phyloP scores from a whole-genome alignment of 495 filamentous ascomycete species.

The Tuber brumale region DNA sequence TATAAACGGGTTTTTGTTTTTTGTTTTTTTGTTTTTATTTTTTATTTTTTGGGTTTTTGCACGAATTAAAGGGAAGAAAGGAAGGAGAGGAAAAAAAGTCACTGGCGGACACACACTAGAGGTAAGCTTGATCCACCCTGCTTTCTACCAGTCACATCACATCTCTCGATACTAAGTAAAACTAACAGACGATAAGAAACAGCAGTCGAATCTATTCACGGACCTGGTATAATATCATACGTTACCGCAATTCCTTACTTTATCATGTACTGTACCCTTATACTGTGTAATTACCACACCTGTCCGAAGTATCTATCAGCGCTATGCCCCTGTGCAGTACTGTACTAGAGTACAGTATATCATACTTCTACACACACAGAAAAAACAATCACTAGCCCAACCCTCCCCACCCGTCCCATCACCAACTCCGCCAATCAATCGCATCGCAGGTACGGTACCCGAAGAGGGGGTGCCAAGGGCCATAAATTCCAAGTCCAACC shows the following conservation, averaged over 20 bases:
- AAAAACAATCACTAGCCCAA: neutral
- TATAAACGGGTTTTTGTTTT: neutral
- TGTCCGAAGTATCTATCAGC: neutral
- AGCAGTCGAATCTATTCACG: neutral
- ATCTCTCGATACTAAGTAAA: neutral
- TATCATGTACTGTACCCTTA: neutral
- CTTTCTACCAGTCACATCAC: neutral
- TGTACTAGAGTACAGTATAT: no score
- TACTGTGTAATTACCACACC: neutral
- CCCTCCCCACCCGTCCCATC: neutral
- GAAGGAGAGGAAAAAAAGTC: neutral
- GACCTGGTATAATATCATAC: neutral
- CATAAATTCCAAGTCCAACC: no score
- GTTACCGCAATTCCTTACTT: neutral
- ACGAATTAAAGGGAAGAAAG: neutral
- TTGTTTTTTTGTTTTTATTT: neutral
- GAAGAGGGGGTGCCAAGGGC: no score
- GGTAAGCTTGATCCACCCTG: neutral
- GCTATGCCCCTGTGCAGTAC: no score
- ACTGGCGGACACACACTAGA: neutral
- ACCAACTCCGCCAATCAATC: no score
- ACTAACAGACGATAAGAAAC: neutral
- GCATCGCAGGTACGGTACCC: no score
- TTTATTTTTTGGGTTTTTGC: neutral
- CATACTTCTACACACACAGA: neutral